Base-by-base conservation (phyloP, 805 yeast species). In the Ogataea paraovalis region DNA sequence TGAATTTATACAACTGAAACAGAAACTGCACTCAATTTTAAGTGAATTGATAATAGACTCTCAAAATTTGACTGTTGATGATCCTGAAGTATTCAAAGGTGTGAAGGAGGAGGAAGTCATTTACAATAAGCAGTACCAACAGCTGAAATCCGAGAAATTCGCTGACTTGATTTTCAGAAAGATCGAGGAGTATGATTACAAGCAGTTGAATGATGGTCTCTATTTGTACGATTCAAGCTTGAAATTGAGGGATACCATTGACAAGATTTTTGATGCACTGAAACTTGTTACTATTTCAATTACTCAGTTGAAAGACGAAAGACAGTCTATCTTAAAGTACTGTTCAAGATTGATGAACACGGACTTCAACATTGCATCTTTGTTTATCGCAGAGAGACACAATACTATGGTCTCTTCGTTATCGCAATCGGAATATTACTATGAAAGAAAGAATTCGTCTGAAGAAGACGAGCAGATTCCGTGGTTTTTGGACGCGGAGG, bases 271-370 rank as follows among this genome's bases (percentile, higher is more conserved):
- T 5, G 64, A 66, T 16, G 62, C 68, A 19, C 61, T 72, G 27
- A 68, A 65, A 9, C 44, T 67, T n/a, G 55, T 76, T 5, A 54
- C 71, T 43, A 48, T 56, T 0, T 57, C 80, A 13, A 76, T 83
- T 7, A 74, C 75, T 39, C 85, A 79, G 52, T 69, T 87, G 54
- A 76, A 83, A 33, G 86, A 83, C 38, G 90, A 85, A 58, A 73
- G 89, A 47, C 89, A 84, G 48, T 76, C 82, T 3, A 74, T 86
- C 22, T 62, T 85, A 42, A 86, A 82, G 56, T 85, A 85, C 59
- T 85, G 88, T 14, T 83, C 92, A 0, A 73, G 94, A 56, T 81
- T 85, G 47, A 82, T 87, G 89, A 84, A 84, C 54, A 82, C 82
- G 50, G 86, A 83, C 57, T 76, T 84, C 56, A 79, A 82, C 49